Evolutionary conservation across 306 rosid genomes (phyloP).

Genomic region (Crotalaria pallida): DNA sequence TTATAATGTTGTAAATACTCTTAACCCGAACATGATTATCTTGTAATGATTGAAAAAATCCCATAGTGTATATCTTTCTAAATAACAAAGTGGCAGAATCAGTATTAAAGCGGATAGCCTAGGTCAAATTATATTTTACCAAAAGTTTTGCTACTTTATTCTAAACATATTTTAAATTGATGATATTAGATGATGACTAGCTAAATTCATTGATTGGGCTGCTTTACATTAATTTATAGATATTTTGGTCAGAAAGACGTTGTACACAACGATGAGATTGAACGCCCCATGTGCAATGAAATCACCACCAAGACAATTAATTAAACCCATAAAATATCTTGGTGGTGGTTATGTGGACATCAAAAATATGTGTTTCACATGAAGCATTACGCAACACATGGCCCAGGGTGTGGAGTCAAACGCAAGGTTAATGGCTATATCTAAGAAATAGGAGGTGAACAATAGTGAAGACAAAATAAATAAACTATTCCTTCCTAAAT

Average conservation of each 20-base stretch:
- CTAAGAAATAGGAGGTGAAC: not conserved
- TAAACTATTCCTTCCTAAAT: not conserved
- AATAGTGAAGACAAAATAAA: not conserved
- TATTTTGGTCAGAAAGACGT: not conserved
- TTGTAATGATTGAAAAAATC: no score
- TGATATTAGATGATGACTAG: not conserved
- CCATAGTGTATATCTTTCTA: not conserved
- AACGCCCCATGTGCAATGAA: conserved; percentile 15
- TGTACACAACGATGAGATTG: not conserved
- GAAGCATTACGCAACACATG: not conserved
- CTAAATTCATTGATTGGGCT: not conserved
- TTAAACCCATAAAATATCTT: not conserved
- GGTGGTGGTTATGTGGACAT: not conserved
- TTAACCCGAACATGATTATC: no score
- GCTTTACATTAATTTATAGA: conserved; percentile 10
- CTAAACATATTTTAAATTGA: not conserved
- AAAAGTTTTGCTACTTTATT: not conserved
- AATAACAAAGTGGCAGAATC: not conserved
- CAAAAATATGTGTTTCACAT: not conserved
- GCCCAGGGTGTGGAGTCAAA: not conserved
- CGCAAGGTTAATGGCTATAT: not conserved
- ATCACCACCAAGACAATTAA: not conserved
- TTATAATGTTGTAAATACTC: no score
- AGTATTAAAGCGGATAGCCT: not conserved
- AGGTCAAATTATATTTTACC: not conserved